Evolutionary conservation across 2,329 filamentous ascomycete species (phyloP).

Genomic region (Cladosporium sp.): DNA sequence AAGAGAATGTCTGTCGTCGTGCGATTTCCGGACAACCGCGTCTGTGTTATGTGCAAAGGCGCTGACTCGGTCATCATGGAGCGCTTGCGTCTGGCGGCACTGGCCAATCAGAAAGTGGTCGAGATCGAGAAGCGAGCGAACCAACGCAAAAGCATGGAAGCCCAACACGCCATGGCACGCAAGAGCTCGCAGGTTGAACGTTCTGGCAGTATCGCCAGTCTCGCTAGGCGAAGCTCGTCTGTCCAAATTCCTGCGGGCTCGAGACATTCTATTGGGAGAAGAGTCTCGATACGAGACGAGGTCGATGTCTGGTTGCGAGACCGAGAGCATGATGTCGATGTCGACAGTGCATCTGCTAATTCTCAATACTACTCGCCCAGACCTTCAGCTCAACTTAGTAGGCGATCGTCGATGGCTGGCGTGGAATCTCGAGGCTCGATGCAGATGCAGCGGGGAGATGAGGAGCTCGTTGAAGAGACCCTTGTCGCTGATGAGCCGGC

Average conservation of each 20-base stretch:
- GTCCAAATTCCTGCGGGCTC: neutral
- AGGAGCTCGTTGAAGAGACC: slow-evolving; percentile 57
- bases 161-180: slow-evolving; percentile 54
- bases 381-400: slow-evolving; percentile 44
- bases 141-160: slow-evolving; percentile 58
- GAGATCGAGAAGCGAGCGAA: slow-evolving; percentile 43
- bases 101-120: slow-evolving; percentile 70
- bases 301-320: slow-evolving; percentile 57
- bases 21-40: slow-evolving; percentile 72
- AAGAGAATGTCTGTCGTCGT: slow-evolving; percentile 87
- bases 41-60: slow-evolving; percentile 82
- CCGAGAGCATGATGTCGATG: slow-evolving; percentile 50
- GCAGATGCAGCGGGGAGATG: slow-evolving; percentile 27
- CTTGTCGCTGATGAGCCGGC: slow-evolving; percentile 59
- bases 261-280: slow-evolving; percentile 31
- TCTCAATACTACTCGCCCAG: slow-evolving; percentile 43
- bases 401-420: slow-evolving; percentile 4
- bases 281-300: slow-evolving; percentile 51
- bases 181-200: slow-evolving; percentile 55
- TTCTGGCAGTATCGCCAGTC: slow-evolving; percentile 27
- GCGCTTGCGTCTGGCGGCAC: slow-evolving; percentile 61
- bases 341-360: slow-evolving; percentile 44
- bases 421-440: neutral
- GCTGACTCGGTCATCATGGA: slow-evolving; percentile 77
- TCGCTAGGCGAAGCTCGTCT: slow-evolving; percentile 28